Evolutionary conservation across 2,329 filamentous ascomycete genomes (phyloP).

Genomic region (Cadophora gregata): DNA sequence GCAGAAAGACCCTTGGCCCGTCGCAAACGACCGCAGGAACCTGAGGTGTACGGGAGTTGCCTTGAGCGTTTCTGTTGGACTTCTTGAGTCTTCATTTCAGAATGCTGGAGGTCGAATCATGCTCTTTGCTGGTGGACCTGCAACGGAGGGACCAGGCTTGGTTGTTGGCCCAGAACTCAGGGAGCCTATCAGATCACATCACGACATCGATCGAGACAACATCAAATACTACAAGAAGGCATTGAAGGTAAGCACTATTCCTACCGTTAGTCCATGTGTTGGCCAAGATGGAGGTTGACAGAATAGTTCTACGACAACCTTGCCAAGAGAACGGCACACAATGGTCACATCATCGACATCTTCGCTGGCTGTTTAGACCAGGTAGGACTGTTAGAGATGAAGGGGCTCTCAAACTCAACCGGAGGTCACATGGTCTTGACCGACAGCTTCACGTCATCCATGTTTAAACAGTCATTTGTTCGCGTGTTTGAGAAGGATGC

Average conservation of each 20-base stretch:
- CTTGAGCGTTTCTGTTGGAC: conserved; percentile 90
- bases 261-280: neutral
- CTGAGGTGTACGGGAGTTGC: conserved; percentile 94
- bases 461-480: conserved; percentile 99
- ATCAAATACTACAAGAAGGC: conserved; percentile 99
- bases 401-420: conserved; percentile 92
- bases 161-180: conserved; percentile 95
- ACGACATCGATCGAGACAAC: conserved; percentile 98
- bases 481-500: conserved; percentile 97
- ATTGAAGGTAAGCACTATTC: conserved; percentile 70
- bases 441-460: conserved; percentile 97
- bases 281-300: conserved; percentile 1
- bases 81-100: conserved; percentile 94
- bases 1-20: conserved; percentile 97
- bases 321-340: conserved; percentile 92
- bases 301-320: conserved; percentile 88
- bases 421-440: conserved; percentile 98
- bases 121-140: conserved; percentile 93
- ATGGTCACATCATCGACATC: conserved; percentile 96
- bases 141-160: conserved; percentile 95
- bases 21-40: conserved; percentile 88
- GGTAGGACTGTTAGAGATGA: conserved; percentile 97
- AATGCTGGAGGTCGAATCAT: conserved; percentile 95
- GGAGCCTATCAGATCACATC: conserved; percentile 96
- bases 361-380: conserved; percentile 98